Evolutionary conservation across 805 yeast species (phyloP).

Genomic region (Candida stauntonica): DNA sequence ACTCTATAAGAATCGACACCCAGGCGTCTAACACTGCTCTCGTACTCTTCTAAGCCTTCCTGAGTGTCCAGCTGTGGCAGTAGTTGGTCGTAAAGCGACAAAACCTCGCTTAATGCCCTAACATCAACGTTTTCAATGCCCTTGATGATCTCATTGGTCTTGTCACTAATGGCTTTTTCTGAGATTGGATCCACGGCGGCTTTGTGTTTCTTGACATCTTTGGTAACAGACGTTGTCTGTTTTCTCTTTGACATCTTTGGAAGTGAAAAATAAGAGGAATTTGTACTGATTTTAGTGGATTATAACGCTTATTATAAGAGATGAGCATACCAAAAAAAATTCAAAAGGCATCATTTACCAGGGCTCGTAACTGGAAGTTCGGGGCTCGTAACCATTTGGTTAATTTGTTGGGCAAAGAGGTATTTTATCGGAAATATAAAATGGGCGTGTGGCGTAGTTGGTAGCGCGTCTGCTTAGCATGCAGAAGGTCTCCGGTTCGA

Average conservation of each 20-base stretch:
- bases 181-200: slow-evolving; percentile 10
- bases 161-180: slow-evolving; percentile 13
- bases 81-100: slow-evolving; percentile 21
- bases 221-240: too few relatives aligned
- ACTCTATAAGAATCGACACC: slow-evolving; percentile 21
- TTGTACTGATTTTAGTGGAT: too few relatives aligned
- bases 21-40: slow-evolving; percentile 19
- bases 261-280: too few relatives aligned
- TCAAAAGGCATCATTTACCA: too few relatives aligned
- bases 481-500: slow-evolving; percentile 78
- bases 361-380: slow-evolving; percentile 1
- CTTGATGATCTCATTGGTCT: slow-evolving; percentile 9
- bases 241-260: too few relatives aligned
- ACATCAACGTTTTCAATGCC: slow-evolving; percentile 7
- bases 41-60: slow-evolving; percentile 17
- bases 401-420: too few relatives aligned
- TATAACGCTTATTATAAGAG: too few relatives aligned
- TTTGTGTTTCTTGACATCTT: too few relatives aligned
- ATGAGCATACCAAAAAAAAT: too few relatives aligned
- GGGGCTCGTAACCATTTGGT: too few relatives aligned
- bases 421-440: neutral
- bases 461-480: slow-evolving; percentile 80
- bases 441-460: slow-evolving; percentile 79
- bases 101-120: slow-evolving; percentile 5
- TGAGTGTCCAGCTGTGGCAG: slow-evolving; percentile 20